Conservation (phyloP, 495 filamentous ascomycete species). For the Mytilinidion resinicola region DNA sequence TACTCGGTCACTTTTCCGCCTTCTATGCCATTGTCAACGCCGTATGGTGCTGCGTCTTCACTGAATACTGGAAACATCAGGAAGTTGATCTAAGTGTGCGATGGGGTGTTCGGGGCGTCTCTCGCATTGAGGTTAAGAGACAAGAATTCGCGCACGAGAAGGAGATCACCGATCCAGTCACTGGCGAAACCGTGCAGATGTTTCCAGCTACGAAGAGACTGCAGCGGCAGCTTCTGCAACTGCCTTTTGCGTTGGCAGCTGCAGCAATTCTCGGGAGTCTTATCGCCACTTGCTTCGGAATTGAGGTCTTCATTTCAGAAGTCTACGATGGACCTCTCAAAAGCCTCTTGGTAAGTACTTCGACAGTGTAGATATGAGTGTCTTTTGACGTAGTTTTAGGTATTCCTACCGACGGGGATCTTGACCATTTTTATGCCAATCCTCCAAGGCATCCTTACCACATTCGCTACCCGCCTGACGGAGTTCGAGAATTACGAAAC, state of each 20-base stretch:
- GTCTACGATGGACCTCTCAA: constrained; percentile 91
- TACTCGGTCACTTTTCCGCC: constrained; percentile 78
- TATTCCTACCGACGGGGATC: constrained; percentile 82
- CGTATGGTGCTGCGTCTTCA: constrained; percentile 84
- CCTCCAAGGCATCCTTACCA: constrained; percentile 67
- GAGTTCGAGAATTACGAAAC: constrained; percentile 93
- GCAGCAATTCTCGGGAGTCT: constrained; percentile 64
- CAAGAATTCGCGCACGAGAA: constrained; percentile 74
- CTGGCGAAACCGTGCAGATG: constrained; percentile 71
- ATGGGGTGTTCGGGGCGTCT: constrained; percentile 88
- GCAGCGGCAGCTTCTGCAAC: constrained; percentile 70
- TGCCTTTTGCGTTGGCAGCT: constrained; percentile 79
- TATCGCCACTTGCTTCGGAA: constrained; percentile 82
- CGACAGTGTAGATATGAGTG: neutral
- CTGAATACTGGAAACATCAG: constrained; percentile 95
- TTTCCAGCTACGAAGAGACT: constrained; percentile 77
- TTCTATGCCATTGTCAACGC: constrained; percentile 76
- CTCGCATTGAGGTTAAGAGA: constrained; percentile 68
- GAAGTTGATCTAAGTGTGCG: constrained; percentile 84
- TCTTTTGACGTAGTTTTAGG: constrained; percentile 39
- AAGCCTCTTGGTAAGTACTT: constrained; percentile 59
- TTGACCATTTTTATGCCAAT: constrained; percentile 76
- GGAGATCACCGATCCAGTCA: constrained; percentile 69
- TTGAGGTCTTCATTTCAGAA: constrained; percentile 94
- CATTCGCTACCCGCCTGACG: constrained; percentile 70